Conservation (phyloP, 768 basidiomycete species). For the Royoungia palumana region DNA sequence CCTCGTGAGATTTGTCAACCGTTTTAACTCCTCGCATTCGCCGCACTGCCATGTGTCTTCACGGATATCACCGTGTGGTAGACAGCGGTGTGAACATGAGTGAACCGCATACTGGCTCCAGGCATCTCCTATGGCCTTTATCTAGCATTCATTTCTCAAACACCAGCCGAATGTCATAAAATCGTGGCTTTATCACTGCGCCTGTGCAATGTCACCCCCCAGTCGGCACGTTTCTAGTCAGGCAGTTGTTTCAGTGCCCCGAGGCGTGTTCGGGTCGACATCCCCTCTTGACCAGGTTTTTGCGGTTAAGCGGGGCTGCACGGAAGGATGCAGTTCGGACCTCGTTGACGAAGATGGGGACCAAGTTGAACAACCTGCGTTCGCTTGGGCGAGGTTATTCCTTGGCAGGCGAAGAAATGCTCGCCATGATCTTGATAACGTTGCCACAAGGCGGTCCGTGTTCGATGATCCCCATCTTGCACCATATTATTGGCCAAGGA, state of each 20-base stretch:
- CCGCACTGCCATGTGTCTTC: too few species aligned
- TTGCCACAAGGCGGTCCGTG: slow-evolving; percentile 48
- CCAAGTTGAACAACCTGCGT: background rate
- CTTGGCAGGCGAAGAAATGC: background rate
- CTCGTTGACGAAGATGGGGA: slow-evolving; percentile 8
- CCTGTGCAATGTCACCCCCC: background rate
- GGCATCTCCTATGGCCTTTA: too few species aligned
- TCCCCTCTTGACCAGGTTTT: background rate
- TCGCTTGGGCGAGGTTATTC: background rate
- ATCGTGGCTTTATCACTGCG: background rate
- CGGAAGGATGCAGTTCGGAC: background rate
- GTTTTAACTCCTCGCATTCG: too few species aligned
- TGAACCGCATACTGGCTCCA: too few species aligned
- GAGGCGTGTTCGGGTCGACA: background rate
- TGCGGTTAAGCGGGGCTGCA: background rate
- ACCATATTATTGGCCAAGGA: slow-evolving; percentile 45
- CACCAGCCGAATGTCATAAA: background rate
- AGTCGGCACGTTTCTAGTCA: background rate
- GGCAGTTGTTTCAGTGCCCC: background rate
- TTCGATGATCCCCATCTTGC: slow-evolving; percentile 49
- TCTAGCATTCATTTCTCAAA: too few species aligned
- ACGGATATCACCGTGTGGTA: too few species aligned
- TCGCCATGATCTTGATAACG: slow-evolving; percentile 32
- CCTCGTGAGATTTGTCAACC: too few species aligned
- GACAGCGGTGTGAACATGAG: too few species aligned